Evolutionary conservation across 2,329 filamentous ascomycete genomes (phyloP).

Genomic region (Scedosporium boydii): DNA sequence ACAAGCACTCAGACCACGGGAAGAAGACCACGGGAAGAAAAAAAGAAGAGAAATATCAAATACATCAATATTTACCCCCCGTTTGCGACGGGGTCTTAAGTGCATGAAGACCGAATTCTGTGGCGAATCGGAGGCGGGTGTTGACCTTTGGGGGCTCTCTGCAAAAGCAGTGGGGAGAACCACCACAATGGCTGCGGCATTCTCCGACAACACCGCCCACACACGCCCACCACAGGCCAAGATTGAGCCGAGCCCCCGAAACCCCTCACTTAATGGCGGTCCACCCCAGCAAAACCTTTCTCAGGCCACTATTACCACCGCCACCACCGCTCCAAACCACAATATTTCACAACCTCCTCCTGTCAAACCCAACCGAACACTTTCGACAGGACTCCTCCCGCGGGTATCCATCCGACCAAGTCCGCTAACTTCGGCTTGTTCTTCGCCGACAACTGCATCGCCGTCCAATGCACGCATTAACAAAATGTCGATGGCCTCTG

Average conservation of each 20-base stretch:
- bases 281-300: neutral
- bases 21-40: neutral
- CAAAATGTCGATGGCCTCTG: slow-evolving; percentile 38
- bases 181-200: slow-evolving; percentile 4
- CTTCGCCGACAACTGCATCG: slow-evolving; percentile 18
- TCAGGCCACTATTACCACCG: slow-evolving; percentile 3
- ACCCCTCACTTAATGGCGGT: slow-evolving; percentile 3
- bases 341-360: slow-evolving; percentile 12
- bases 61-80: neutral
- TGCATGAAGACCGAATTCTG: slow-evolving; percentile 5
- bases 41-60: neutral
- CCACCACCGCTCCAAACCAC: slow-evolving; percentile 6
- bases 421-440: slow-evolving; percentile 9
- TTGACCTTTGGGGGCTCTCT: slow-evolving; percentile 1
- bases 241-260: neutral
- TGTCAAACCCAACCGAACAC: slow-evolving; percentile 13
- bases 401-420: slow-evolving; percentile 14
- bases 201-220: neutral
- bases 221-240: slow-evolving; percentile 2
- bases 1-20: neutral
- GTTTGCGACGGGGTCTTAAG: neutral
- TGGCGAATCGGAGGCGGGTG: slow-evolving; percentile 5
- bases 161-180: neutral
- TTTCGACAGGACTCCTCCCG: slow-evolving; percentile 14
- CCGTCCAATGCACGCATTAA: slow-evolving; percentile 26